Conservation (phyloP, 2,329 filamentous ascomycete species). For the Penicillium sp. region DNA sequence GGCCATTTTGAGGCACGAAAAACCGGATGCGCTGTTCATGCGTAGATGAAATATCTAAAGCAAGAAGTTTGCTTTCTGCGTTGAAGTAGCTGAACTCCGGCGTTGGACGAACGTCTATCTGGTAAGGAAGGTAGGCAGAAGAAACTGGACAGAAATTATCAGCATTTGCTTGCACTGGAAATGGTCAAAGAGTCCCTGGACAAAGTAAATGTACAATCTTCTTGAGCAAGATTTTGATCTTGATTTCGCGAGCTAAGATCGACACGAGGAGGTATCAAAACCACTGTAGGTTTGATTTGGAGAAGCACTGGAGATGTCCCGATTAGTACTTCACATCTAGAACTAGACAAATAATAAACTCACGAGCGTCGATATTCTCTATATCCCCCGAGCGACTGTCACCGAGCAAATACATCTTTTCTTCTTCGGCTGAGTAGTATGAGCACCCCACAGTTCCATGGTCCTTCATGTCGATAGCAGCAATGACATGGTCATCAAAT, state of each 20-base stretch:
- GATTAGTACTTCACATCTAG: background rate
- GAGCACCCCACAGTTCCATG: slow-evolving; percentile 74
- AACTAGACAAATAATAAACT: slow-evolving; percentile 10
- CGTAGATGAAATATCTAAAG: slow-evolving; percentile 53
- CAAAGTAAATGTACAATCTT: slow-evolving; percentile 31
- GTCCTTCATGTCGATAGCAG: slow-evolving; percentile 75
- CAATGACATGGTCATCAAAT: slow-evolving; percentile 64
- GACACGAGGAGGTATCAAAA: slow-evolving; percentile 57
- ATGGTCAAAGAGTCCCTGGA: background rate
- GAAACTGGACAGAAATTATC: slow-evolving; percentile 36
- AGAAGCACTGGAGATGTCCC: slow-evolving; percentile 52
- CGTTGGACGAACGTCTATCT: slow-evolving; percentile 66
- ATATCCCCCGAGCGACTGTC: slow-evolving; percentile 68
- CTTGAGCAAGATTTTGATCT: slow-evolving; percentile 46
- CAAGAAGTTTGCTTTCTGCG: slow-evolving; percentile 65
- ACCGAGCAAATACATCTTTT: slow-evolving; percentile 71
- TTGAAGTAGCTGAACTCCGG: slow-evolving; percentile 69
- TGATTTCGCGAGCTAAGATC: slow-evolving; percentile 44
- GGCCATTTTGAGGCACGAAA: slow-evolving; percentile 59
- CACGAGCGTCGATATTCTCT: slow-evolving; percentile 63
- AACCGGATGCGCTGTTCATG: slow-evolving; percentile 53
- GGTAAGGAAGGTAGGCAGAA: slow-evolving; percentile 56
- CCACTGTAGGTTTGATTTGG: slow-evolving; percentile 60
- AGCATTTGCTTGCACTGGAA: background rate
- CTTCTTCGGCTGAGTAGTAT: slow-evolving; percentile 71